Evolutionary conservation across 345 rosid species (phyloP), one percentile per base, ranked within the genome.

Genomic region (Xanthoceras sorbifolium): DNA sequence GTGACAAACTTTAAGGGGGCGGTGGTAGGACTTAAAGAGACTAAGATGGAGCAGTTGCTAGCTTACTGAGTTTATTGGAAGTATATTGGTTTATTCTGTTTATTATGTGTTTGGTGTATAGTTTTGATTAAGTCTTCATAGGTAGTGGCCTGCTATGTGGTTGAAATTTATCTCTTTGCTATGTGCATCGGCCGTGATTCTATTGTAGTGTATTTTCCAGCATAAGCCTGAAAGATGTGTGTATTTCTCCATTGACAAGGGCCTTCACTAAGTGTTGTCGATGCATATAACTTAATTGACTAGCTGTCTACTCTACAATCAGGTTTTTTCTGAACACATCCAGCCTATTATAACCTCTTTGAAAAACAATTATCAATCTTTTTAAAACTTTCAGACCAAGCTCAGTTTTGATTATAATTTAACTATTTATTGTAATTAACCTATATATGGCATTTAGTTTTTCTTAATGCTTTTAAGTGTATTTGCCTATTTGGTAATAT

Each of bases 31-130:
- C 60, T 28, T 14, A 10, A 15, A 26, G 40, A 18, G 61, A 18
- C 60, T 50, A 5, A 18, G 61, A 69, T 48, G 73, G 73, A 50
- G 59, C 14, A 69, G 61, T 69, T 48, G 62, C 42, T 69, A 18
- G 72, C 72, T 69, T 12, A 54, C 18, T 46, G 20, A 65, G 67
- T 65, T 36, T 65, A 4, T 25, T 36, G 48, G 29, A 65, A 65
- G 69, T 28, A n/a, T 65, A 65, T 36, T 36, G 50, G 17, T 36
- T 65, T 25, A 36, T 46, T 46, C 20, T 14, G 52, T 46, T 46
- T 46, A 46, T 46, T 65, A 38, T 66, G 50, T 38, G 26, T 66
- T 36, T 36, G 48, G 40, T 66, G 12, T 50, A 5, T 42, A n/a
- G 11, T 42, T 25, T 42, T 14, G 48, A 6, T 67, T 23, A 6